A percentile compares a stretch with the other conserved stretches of the same genome.
phyloP scores from a whole-genome alignment of 208 protist species.

The Crithidia mellificae region DNA sequence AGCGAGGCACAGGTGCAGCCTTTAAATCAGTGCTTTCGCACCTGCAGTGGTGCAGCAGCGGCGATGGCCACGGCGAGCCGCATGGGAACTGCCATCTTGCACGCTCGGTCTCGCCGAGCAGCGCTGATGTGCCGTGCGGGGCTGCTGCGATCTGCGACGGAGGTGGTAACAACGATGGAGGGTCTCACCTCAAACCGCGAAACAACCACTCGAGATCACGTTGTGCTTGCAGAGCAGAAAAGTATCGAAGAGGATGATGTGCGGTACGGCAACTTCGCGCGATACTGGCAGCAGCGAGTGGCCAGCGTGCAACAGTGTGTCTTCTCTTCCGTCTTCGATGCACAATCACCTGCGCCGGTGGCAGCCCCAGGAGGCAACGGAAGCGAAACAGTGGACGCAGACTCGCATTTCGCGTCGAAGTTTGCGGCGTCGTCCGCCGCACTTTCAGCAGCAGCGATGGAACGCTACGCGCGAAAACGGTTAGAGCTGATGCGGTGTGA shows the following conservation, averaged over 20 bases:
- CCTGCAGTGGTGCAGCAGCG: not conserved
- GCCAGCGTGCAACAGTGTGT: not conserved
- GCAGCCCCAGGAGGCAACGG: too few relatives aligned
- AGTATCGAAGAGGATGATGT: not conserved
- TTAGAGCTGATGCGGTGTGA: slow-evolving; percentile 29
- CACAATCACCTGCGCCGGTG: not conserved
- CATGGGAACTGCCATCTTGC: too few relatives aligned
- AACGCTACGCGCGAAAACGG: slow-evolving; percentile 15
- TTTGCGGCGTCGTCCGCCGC: not conserved
- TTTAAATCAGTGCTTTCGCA: not conserved
- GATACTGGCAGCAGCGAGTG: not conserved
- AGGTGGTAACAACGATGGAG: slow-evolving; percentile 1
- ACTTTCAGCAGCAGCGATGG: too few relatives aligned
- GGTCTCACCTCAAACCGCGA: not conserved
- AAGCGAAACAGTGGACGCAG: not conserved
- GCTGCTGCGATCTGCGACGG: slow-evolving; percentile 7
- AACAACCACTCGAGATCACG: too few relatives aligned
- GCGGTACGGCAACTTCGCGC: not conserved
- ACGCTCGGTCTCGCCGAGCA: slow-evolving; percentile 1
- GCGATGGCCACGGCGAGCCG: too few relatives aligned
- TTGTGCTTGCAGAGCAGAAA: not conserved
- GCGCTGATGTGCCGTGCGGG: slow-evolving; percentile 19
- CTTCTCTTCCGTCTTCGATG: not conserved
- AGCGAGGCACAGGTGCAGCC: not conserved
- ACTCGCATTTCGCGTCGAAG: not conserved